Percentiles rank a stretch among this genome's conserved stretches.
These are phyloP conservation scores for Saccharomycopsis vini DNA, from an alignment of 805 yeast genomes.

Conservation along the genomic window DNA sequence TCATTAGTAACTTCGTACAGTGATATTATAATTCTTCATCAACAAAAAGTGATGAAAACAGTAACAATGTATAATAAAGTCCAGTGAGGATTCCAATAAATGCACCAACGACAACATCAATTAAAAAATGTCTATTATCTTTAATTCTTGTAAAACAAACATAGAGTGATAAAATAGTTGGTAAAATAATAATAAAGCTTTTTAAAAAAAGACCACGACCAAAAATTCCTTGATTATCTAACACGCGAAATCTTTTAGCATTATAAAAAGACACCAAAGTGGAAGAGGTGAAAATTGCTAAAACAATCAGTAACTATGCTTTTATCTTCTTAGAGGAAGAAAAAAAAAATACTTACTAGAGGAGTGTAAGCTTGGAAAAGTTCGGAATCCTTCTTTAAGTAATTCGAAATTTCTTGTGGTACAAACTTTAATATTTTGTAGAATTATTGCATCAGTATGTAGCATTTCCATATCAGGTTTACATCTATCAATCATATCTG, in stretches of 20 bases:
- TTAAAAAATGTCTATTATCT: constrained; percentile 12
- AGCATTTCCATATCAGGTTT: background rate
- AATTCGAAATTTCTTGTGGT: background rate
- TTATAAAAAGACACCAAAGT: constrained; percentile 7
- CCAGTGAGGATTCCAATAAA: constrained; percentile 5
- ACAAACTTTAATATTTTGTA: constrained; percentile 5
- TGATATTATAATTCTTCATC: too few relatives aligned
- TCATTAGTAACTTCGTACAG: too few relatives aligned
- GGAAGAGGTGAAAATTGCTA: constrained; percentile 9
- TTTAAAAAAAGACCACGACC: constrained; percentile 3
- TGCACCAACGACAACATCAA: constrained; percentile 10
- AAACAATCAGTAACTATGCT: background rate
- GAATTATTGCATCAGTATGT: background rate
- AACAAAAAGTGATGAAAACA: background rate
- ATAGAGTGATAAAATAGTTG: constrained; percentile 6
- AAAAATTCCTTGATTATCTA: background rate
- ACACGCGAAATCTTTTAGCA: background rate
- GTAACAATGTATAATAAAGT: background rate
- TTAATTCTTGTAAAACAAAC: constrained; percentile 11
- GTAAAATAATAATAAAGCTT: constrained; percentile 4
- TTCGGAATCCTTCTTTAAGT: constrained; percentile 11
- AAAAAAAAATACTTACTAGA: constrained; percentile 2
- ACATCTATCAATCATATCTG: constrained; percentile 11
- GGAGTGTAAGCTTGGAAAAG: constrained; percentile 10
- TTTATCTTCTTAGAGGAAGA: background rate